Base-by-base conservation (phyloP, 441 rosid genomes). In the Syzygium syzygioides region DNA sequence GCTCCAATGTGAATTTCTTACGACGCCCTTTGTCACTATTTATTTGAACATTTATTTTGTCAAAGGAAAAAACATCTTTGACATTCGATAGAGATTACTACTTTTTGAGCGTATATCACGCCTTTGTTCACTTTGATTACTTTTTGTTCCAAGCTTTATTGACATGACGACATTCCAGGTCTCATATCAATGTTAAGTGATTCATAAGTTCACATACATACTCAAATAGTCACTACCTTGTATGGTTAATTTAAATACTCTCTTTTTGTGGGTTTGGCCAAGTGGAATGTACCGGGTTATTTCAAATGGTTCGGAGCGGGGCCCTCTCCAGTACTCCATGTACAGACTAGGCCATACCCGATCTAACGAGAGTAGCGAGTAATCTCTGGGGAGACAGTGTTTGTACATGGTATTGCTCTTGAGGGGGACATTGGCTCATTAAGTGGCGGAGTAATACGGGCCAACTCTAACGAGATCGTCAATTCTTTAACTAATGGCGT, bases 201-300 rank as follows among this genome's bases (percentile, higher is more conserved):
- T 19, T 19, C 14, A 37, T 5, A 9, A 34, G 2, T 37, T 19
- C 19, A 34, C 48, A 68, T 19, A 34, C 41, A 19, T 8, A 10
- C 11, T 34, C 26, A 68, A 71, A 37, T 71, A 3, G 1, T 34
- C 2, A 18, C 45, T 5, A 10, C 7, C 12, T 19, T 34, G 45
- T 15, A 26, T 32, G 7, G 23, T 68, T 34, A 68, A 9, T 32
- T 2, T 34, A 68, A 9, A 2, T 18, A 34, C 13, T 4, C 7
- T 9, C 14, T 32, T 32, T 18, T 32, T 66, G 8, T 18, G 4
- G 6, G 45, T 2, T 9, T 20, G 23, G 25, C 4, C 50, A 5
- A 0, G 9, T 34, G 28, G 25, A 20, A 37, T 2, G 45, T 50
- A 3, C 14, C 0, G 0, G 4, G 8, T 71, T 20, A 34, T 11